Base-by-base conservation (phyloP, 305 asterid genomes). In the Nicotiana rustica region DNA sequence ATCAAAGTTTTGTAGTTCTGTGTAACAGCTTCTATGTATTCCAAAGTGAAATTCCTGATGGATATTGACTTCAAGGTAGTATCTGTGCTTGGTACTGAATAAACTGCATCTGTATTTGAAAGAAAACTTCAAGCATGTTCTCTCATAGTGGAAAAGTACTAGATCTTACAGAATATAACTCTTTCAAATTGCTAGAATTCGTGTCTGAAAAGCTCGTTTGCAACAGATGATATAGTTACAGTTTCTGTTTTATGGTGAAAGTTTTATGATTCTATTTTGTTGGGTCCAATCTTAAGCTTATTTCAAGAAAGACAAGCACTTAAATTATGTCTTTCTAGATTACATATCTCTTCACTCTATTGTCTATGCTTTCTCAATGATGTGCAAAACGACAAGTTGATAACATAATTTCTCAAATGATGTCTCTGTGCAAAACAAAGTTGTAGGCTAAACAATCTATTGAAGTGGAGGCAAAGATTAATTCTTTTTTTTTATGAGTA, bases 101-200 rank as follows among this genome's bases (percentile, higher is more conserved):
- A 93, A 35, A 93, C 83, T 69, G 98, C 97, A 90, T 95, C 98
- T 93, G 97, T 89, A 88, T 83, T 84, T 79, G 79, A 60, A 71
- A 68, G 47, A 56, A 81, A 55, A 15, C 1, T 29, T 55, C 25
- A 6, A 55, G 66, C 80, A 31, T 55, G 55, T 55, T 76, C 29
- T 47, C 19, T 76, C 44, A 31, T 55, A 13, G 29, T 12, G 44
- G 13, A 55, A 55, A 55, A 55, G 59, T 55, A 55, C 59, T 13
- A 44, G 10, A 44, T 55, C 59, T 12, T 13, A 14, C 59, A 55
- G n/a, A 55, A 55, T 14, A 55, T 55, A 3, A 55, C 9, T 36
- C 29, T 75, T 77, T 55, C 81, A 38, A 71, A 49, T 10, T 7
- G 7, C 18, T 17, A 41, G 6, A 29, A 44, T 49, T 49, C 64